Evolutionary conservation across 441 rosid species (phyloP).

Genomic region (Euphorbia corollata): DNA sequence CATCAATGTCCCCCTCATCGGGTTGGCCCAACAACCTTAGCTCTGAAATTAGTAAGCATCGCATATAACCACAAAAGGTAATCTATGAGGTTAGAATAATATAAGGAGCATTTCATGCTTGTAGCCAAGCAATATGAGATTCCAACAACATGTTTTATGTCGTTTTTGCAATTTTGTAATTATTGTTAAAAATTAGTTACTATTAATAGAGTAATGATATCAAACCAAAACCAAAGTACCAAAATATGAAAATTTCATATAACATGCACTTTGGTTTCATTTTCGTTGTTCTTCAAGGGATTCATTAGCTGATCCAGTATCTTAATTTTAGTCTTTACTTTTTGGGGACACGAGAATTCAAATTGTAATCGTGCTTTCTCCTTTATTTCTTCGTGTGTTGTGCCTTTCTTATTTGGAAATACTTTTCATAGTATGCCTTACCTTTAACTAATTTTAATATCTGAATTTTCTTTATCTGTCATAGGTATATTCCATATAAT

Average conservation of each 20-base stretch:
- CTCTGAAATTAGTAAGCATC: too few relatives aligned
- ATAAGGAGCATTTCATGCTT: too few relatives aligned
- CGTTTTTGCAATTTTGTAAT: neutral
- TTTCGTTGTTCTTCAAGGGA: neutral
- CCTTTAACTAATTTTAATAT: neutral
- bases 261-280: neutral
- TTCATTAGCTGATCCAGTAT: neutral
- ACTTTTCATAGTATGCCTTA: neutral
- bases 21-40: too few relatives aligned
- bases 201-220: neutral
- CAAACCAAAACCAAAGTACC: neutral
- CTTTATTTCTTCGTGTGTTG: neutral
- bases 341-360: neutral
- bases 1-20: too few relatives aligned
- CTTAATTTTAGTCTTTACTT: neutral
- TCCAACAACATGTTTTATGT: neutral
- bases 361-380: neutral
- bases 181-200: neutral
- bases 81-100: too few relatives aligned
- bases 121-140: too few relatives aligned
- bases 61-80: too few relatives aligned
- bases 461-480: neutral
- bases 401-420: neutral
- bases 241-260: neutral
- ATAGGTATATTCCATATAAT: neutral